A percentile compares a stretch with the other conserved stretches of the same genome.
phyloP scores from a whole-genome alignment of 2,329 filamentous ascomycete genomes.

The Aureobasidium sp. region DNA sequence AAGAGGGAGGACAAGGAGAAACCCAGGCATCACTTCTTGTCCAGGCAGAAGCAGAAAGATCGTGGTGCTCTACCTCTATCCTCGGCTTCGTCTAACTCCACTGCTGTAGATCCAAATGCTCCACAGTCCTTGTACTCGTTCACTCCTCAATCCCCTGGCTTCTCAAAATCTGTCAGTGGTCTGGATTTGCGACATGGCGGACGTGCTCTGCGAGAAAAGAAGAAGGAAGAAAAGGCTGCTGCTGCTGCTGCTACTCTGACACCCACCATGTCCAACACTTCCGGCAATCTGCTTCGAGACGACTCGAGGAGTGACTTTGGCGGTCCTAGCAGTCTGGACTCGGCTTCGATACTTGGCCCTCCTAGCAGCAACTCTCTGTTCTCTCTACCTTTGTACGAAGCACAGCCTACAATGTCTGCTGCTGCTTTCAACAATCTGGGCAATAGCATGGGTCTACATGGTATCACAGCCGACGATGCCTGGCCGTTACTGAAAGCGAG shows the following conservation, averaged over 20 bases:
- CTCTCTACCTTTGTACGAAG: conserved; percentile 21
- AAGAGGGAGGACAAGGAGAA: conserved; percentile 68
- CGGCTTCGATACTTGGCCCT: conserved; percentile 16
- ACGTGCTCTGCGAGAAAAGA: conserved; percentile 67
- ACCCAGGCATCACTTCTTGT: conserved; percentile 68
- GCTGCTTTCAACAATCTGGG: conserved; percentile 37
- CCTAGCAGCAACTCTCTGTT: conserved; percentile 24
- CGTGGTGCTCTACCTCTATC: conserved; percentile 60
- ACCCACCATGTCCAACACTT: conserved; percentile 24
- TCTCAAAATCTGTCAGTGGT: conserved; percentile 75
- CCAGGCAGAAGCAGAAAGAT: conserved; percentile 72
- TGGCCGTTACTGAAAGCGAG: conserved; percentile 75
- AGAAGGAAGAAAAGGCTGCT: conserved; percentile 44
- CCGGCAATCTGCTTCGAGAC: conserved; percentile 11
- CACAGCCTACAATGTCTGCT: conserved; percentile 24
- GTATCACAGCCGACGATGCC: conserved; percentile 58
- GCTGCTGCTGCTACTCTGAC: conserved; percentile 26
- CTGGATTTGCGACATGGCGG: conserved; percentile 72
- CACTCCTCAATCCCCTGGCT: conserved; percentile 67
- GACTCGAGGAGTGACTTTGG: conserved; percentile 15
- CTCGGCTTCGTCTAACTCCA: conserved; percentile 68
- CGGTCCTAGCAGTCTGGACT: conserved; percentile 17
- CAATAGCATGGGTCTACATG: conserved; percentile 39
- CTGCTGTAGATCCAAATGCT: conserved; percentile 64
- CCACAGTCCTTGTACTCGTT: conserved; percentile 74